These are phyloP conservation scores for Castanospermum australe DNA, from an alignment of 306 rosid species.

Conservation along the genomic window DNA sequence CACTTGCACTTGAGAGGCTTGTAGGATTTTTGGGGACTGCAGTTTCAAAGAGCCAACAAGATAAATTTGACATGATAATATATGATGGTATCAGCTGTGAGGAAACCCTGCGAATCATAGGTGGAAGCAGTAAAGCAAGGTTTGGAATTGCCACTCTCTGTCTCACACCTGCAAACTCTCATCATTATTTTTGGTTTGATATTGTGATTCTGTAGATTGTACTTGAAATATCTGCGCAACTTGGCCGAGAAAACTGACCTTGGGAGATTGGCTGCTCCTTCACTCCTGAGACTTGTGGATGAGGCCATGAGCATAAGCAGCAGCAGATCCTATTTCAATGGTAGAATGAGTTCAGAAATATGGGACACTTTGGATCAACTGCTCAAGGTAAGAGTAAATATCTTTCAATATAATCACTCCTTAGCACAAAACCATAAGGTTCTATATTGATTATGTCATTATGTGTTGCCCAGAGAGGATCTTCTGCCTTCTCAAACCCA, in stretches of 20 bases:
- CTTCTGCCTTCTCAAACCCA: slow-evolving; percentile 73
- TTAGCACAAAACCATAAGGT: slow-evolving; percentile 16
- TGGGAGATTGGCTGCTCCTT: slow-evolving; percentile 93
- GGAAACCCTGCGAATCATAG: slow-evolving; percentile 74
- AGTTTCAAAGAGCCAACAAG: slow-evolving; percentile 43
- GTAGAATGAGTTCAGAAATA: slow-evolving; percentile 68
- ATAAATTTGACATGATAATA: slow-evolving; percentile 67
- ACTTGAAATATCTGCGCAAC: slow-evolving; percentile 72
- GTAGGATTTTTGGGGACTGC: slow-evolving; percentile 52
- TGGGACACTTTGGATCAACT: slow-evolving; percentile 76
- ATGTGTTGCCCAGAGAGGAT: slow-evolving; percentile 63
- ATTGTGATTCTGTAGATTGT: slow-evolving; percentile 55
- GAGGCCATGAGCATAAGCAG: slow-evolving; percentile 70
- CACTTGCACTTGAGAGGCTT: slow-evolving; percentile 67
- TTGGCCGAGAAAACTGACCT: slow-evolving; percentile 87
- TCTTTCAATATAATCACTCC: not conserved
- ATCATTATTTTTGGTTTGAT: slow-evolving; percentile 7
- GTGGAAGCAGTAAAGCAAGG: slow-evolving; percentile 88
- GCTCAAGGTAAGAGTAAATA: slow-evolving; percentile 64
- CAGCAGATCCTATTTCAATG: slow-evolving; percentile 47
- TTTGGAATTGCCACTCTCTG: slow-evolving; percentile 30
- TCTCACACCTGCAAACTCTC: not conserved
- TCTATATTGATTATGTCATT: slow-evolving; percentile 29
- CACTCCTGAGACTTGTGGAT: slow-evolving; percentile 83
- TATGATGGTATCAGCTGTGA: slow-evolving; percentile 88